Evolutionary conservation across 805 yeast species (phyloP).

Genomic region (Spathaspora gorwiae): DNA sequence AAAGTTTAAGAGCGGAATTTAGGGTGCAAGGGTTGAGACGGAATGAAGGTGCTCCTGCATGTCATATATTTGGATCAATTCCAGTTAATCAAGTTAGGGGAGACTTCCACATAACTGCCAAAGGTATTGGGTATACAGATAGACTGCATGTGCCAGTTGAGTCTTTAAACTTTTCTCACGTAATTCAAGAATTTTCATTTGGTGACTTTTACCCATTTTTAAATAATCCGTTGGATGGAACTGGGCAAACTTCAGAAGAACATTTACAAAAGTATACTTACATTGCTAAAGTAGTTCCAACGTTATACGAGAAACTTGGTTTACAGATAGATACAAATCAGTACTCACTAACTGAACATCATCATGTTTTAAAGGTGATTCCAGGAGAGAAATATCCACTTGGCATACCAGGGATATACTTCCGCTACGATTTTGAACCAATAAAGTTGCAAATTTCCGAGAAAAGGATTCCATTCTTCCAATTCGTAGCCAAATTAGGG

Average conservation of each 20-base stretch:
- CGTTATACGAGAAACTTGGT: conserved; percentile 68
- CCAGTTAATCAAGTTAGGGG: conserved; percentile 87
- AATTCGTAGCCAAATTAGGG: conserved; percentile 70
- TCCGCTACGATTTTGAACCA: conserved; percentile 87
- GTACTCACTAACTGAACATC: conserved; percentile 64
- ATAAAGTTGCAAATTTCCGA: conserved; percentile 67
- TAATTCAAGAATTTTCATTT: conserved; percentile 80
- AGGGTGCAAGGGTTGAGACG: conserved; percentile 36
- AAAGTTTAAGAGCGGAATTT: conserved; percentile 64
- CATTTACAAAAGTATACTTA: conserved; percentile 56
- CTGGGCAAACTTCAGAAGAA: conserved; percentile 53
- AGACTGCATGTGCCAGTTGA: conserved; percentile 44
- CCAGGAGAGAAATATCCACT: conserved; percentile 9
- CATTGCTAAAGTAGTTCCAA: conserved; percentile 77
- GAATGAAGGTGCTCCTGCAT: conserved; percentile 65
- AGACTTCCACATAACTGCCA: conserved; percentile 77
- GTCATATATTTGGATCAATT: conserved; percentile 77
- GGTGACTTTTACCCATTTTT: conserved; percentile 87
- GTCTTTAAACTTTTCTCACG: conserved; percentile 74
- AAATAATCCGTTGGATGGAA: conserved; percentile 81
- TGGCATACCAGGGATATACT: conserved; percentile 71
- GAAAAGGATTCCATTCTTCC: conserved; percentile 67
- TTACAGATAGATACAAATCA: conserved; percentile 75
- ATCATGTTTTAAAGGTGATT: conserved; percentile 15
- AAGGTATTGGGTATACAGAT: conserved; percentile 60